These are phyloP conservation scores for Ceratobasidium sp. DNA, from an alignment of 1,284 basidiomycete genomes.

Conservation along the genomic window DNA sequence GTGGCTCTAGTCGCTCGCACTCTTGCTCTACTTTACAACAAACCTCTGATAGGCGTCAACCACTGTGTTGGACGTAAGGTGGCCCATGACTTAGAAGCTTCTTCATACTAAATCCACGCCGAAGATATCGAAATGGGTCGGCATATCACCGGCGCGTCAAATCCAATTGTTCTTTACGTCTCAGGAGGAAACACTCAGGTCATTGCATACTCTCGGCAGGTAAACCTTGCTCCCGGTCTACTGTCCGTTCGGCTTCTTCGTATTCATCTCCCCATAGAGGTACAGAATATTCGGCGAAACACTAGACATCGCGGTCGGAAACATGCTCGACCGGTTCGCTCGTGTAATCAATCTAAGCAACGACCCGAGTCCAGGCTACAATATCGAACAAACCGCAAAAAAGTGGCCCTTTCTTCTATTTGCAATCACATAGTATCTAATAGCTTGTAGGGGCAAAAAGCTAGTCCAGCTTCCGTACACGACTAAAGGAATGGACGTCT, in stretches of 20 bases:
- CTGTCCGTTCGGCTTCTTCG: not conserved
- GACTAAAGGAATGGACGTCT: slow-evolving; percentile 99
- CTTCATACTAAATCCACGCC: slow-evolving; percentile 13
- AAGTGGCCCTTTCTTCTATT: slow-evolving; percentile 66
- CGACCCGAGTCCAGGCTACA: slow-evolving; percentile 97
- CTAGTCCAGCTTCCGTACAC: slow-evolving; percentile 91
- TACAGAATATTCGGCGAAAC: slow-evolving; percentile 99
- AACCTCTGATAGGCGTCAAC: slow-evolving; percentile 97
- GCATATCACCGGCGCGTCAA: slow-evolving; percentile 92
- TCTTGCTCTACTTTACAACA: slow-evolving; percentile 87
- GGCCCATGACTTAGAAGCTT: not conserved
- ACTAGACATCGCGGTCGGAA: slow-evolving; percentile 98
- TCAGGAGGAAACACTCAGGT: slow-evolving; percentile 99
- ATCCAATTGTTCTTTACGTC: slow-evolving; percentile 98
- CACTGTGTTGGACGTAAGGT: slow-evolving; percentile 97
- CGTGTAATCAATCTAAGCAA: slow-evolving; percentile 96
- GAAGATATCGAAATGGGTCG: slow-evolving; percentile 99
- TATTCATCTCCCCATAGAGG: slow-evolving; percentile 59
- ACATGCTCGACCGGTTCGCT: slow-evolving; percentile 97
- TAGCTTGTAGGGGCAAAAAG: slow-evolving; percentile 62
- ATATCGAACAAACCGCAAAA: slow-evolving; percentile 97
- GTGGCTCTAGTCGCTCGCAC: slow-evolving; percentile 97
- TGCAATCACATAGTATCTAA: not conserved
- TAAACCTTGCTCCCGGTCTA: not conserved
- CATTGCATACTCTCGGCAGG: slow-evolving; percentile 96